These are phyloP conservation scores for Xylaria sp. DNA, from an alignment of 2,329 filamentous ascomycete genomes.

Conservation along the genomic window DNA sequence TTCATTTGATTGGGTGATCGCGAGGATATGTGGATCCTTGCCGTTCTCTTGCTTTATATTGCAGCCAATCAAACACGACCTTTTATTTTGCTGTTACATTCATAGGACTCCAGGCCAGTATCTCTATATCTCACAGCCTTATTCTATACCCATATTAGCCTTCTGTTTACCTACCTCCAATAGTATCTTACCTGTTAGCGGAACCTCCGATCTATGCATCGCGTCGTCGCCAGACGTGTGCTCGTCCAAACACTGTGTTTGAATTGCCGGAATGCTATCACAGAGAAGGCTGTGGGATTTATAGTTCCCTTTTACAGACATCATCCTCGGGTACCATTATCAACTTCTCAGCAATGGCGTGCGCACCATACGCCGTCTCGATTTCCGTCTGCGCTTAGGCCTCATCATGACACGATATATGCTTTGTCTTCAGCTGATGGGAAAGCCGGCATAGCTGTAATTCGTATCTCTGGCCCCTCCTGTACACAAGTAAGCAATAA, in stretches of 20 bases:
- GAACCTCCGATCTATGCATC: conserved; percentile 44
- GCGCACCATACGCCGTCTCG: conserved; percentile 21
- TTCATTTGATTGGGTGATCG: conserved; percentile 23
- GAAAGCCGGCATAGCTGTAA: conserved; percentile 87
- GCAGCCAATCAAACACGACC: conserved; percentile 29
- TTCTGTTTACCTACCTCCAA: background rate
- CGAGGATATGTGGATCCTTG: background rate
- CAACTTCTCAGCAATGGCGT: conserved; percentile 17
- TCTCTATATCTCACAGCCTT: conserved; percentile 12
- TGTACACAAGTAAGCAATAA: conserved; percentile 58
- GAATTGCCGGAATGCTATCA: conserved; percentile 14
- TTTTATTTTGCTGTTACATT: conserved; percentile 13
- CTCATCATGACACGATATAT: conserved; percentile 77
- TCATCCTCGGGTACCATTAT: conserved; percentile 1
- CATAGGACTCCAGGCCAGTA: background rate
- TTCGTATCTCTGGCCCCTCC: conserved; percentile 84
- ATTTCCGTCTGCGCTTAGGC: conserved; percentile 19
- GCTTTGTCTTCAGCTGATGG: conserved; percentile 89
- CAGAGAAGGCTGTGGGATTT: conserved; percentile 18
- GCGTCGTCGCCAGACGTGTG: conserved; percentile 39
- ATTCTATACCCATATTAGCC: background rate
- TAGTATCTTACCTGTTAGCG: background rate
- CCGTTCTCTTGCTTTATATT: background rate
- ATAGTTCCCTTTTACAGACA: conserved; percentile 15
- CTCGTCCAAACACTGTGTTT: conserved; percentile 37